Conservation (phyloP, 2,329 filamentous ascomycete genomes). For the Phaeosphaeria sp. region DNA sequence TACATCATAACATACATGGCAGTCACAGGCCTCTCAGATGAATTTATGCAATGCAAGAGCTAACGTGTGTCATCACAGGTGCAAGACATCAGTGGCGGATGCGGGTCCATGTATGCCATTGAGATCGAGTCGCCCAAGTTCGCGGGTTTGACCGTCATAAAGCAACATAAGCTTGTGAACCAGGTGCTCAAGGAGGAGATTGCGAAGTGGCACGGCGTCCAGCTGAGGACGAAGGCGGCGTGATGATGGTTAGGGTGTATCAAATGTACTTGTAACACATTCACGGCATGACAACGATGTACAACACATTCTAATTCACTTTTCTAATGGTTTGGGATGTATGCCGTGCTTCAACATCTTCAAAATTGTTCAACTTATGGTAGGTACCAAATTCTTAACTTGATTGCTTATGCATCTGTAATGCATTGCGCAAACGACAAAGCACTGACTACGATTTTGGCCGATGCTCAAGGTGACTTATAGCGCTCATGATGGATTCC, state of each 20-base stretch:
- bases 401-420: no score
- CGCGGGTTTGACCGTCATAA: slow-evolving; percentile 72
- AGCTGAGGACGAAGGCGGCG: slow-evolving; percentile 72
- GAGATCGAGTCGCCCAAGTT: slow-evolving; percentile 77
- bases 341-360: no score
- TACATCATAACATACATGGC: neutral
- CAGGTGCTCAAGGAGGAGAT: slow-evolving; percentile 75
- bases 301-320: no score
- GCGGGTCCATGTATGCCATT: slow-evolving; percentile 86
- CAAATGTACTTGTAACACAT: neutral
- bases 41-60: slow-evolving; percentile 3
- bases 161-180: slow-evolving; percentile 85
- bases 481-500: no score
- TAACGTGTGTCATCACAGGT: slow-evolving; percentile 57
- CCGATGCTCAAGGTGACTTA: no score
- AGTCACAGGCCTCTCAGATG: no score
- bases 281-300: no score
- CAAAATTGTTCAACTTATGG: no score
- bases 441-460: no score
- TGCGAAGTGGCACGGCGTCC: slow-evolving; percentile 82
- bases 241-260: slow-evolving; percentile 2
- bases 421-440: no score
- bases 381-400: no score
- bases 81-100: slow-evolving; percentile 82
- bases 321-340: no score